Evolutionary conservation across 2,329 filamentous ascomycete genomes (phyloP).

Genomic region (Pestalotiopsis sp.): DNA sequence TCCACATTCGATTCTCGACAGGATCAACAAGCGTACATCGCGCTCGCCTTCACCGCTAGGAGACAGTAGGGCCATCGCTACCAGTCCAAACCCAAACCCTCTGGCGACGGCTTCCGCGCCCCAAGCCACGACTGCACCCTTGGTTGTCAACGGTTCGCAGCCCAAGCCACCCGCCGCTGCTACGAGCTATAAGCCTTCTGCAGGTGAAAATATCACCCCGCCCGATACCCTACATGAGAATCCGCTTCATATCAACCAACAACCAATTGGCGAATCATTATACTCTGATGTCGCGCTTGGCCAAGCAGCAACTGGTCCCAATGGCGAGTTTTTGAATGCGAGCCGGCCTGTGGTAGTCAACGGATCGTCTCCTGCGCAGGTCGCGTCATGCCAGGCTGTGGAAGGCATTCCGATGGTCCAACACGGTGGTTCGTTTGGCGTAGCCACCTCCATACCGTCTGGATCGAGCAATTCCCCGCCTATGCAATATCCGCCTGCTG

Average conservation of each 20-base stretch:
- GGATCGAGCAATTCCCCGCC: slow-evolving; percentile 25
- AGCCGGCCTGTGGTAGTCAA: slow-evolving; percentile 57
- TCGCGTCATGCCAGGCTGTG: not conserved
- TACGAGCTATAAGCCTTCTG: slow-evolving; percentile 29
- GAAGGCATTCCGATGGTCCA: not conserved
- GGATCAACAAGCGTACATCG: slow-evolving; percentile 52
- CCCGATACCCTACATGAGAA: slow-evolving; percentile 38
- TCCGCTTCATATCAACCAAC: slow-evolving; percentile 39
- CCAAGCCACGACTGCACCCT: slow-evolving; percentile 35
- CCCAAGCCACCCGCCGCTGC: slow-evolving; percentile 30
- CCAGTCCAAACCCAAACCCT: slow-evolving; percentile 42
- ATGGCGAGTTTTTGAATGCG: slow-evolving; percentile 29
- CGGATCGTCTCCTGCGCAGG: slow-evolving; percentile 35
- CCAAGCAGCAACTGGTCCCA: slow-evolving; percentile 22
- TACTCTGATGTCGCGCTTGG: slow-evolving; percentile 20
- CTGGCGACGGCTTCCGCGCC: slow-evolving; percentile 42
- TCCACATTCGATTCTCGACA: slow-evolving; percentile 56
- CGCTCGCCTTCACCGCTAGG: slow-evolving; percentile 60
- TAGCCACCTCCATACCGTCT: slow-evolving; percentile 20
- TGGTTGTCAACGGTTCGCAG: slow-evolving; percentile 46
- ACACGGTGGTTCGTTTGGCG: slow-evolving; percentile 26
- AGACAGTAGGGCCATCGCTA: slow-evolving; percentile 42
- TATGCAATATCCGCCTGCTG: slow-evolving; percentile 4
- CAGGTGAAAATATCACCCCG: slow-evolving; percentile 27
- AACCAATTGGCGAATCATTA: slow-evolving; percentile 17